phyloP scores from a whole-genome alignment of 2,329 filamentous ascomycete genomes.

The Fusarium solani-melongenae region DNA sequence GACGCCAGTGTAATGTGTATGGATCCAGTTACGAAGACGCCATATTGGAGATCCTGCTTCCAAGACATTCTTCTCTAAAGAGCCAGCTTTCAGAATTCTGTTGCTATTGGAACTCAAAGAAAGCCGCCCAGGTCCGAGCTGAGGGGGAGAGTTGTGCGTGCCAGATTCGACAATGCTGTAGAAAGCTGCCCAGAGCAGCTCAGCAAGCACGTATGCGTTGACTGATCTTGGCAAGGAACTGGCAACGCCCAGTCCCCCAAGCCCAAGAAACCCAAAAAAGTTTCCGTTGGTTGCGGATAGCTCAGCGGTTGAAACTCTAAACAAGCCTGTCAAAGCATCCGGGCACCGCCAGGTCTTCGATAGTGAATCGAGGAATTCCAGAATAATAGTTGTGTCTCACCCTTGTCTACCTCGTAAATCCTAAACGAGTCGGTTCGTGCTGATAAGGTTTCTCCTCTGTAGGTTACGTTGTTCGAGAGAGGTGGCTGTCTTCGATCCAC shows the following conservation, averaged over 20 bases:
- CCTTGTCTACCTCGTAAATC: conserved; percentile 24
- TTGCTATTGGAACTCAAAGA: not conserved
- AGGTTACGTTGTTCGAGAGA: conserved; percentile 20
- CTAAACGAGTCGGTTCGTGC: not conserved
- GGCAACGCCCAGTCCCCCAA: not conserved
- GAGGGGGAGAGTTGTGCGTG: not conserved
- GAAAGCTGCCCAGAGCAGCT: not conserved
- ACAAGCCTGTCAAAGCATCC: not conserved
- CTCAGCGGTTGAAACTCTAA: not conserved
- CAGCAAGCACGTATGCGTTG: not conserved
- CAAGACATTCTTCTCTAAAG: not conserved
- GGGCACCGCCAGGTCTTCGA: not conserved
- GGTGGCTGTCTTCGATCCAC: conserved; percentile 22
- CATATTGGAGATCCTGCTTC: not conserved
- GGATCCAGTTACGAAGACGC: not conserved
- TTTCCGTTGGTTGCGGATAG: not conserved
- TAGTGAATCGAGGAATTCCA: conserved; percentile 14
- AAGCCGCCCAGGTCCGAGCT: not conserved
- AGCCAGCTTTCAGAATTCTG: not conserved
- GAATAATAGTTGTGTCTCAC: conserved; percentile 34
- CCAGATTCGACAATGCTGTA: not conserved
- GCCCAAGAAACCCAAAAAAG: not conserved
- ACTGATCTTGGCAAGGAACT: not conserved
- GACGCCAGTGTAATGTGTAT: not conserved
- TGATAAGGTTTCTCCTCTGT: conserved; percentile 7